Percentiles rank a stretch among this genome's conserved stretches.
phyloP scores from a whole-genome alignment of 257 asterid species.

The Solanum rostratum region DNA sequence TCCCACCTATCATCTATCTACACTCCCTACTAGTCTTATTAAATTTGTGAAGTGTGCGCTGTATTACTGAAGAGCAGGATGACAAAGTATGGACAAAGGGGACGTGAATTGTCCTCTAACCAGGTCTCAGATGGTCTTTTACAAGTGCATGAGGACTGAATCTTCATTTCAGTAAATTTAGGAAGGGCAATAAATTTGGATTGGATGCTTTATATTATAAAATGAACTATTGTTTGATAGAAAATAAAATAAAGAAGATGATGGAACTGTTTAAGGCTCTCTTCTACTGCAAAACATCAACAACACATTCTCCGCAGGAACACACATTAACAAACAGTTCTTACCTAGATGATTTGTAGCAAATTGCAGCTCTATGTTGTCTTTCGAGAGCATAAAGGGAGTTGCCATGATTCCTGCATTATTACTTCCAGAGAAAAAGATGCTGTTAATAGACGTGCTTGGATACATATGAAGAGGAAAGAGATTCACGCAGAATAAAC shows the following conservation, averaged over 20 bases:
- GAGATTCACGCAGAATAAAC: background rate
- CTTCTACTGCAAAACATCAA: background rate
- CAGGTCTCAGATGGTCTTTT: background rate
- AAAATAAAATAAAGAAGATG: background rate
- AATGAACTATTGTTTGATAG: background rate
- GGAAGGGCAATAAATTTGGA: background rate
- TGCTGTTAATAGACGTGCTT: background rate
- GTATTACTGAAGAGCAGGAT: background rate
- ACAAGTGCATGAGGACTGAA: background rate
- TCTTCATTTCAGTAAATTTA: background rate
- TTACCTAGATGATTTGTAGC: constrained; percentile 85
- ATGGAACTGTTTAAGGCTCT: background rate
- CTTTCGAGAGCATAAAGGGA: constrained; percentile 64
- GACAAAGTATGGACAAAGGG: background rate
- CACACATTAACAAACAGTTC: background rate
- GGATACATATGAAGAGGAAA: background rate
- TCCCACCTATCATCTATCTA: background rate
- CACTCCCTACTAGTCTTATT: background rate
- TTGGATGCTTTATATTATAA: background rate
- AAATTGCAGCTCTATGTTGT: constrained; percentile 73
- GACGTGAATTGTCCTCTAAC: background rate
- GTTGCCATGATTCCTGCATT: constrained; percentile 83
- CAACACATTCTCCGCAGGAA: background rate
- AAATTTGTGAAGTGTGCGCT: background rate
- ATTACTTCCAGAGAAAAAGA: constrained; percentile 36